Conservation (phyloP, 805 yeast species). For the Saccharomycopsis sp. region DNA sequence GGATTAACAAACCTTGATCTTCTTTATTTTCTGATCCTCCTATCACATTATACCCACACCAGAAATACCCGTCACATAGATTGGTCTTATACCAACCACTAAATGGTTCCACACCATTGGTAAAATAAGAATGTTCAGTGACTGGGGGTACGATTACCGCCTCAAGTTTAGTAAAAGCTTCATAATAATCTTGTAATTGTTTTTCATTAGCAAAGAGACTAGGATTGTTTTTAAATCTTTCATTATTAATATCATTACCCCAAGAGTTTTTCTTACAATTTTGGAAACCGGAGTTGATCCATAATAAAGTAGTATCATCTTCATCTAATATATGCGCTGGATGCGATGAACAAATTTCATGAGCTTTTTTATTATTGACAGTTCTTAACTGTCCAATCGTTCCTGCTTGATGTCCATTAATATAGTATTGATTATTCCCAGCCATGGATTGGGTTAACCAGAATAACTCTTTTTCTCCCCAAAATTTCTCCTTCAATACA, state of each 20-base stretch:
- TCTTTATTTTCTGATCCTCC: conserved; percentile 25
- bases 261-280: conserved; percentile 34
- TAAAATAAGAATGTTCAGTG: conserved; percentile 7
- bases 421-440: conserved; percentile 29
- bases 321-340: conserved; percentile 44
- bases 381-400: conserved; percentile 28
- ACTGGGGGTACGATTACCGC: conserved; percentile 15
- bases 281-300: conserved; percentile 53
- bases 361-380: conserved; percentile 11
- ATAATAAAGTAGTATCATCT: conserved; percentile 37
- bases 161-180: conserved; percentile 4
- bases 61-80: conserved; percentile 38
- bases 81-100: conserved; percentile 38
- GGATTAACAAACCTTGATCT: conserved; percentile 20
- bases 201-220: conserved; percentile 21
- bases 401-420: conserved; percentile 28
- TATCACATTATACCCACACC: conserved; percentile 49
- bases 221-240: conserved; percentile 15
- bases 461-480: conserved; percentile 74
- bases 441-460: conserved; percentile 54
- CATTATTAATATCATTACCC: conserved; percentile 7
- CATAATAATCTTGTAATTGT: conserved; percentile 17
- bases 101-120: conserved; percentile 29
- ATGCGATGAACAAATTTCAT: conserved; percentile 39
- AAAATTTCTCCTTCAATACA: conserved; percentile 35